A percentile compares a stretch with the other conserved stretches of the same genome.
phyloP scores from a whole-genome alignment of 805 yeast species.

The Zygosaccharomyces kombuchaensis region DNA sequence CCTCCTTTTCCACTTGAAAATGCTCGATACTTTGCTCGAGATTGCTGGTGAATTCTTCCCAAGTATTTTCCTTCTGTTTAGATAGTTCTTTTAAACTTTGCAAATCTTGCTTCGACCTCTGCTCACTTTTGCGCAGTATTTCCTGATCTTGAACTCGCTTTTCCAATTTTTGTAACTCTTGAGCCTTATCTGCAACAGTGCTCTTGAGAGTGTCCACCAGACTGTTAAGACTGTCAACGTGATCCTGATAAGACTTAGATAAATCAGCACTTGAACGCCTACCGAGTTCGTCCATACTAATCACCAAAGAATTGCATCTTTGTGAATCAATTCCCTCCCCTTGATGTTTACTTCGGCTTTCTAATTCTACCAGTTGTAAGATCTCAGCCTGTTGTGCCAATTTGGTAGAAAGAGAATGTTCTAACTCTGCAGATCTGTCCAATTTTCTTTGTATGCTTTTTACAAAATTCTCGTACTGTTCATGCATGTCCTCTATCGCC shows the following conservation, averaged over 20 bases:
- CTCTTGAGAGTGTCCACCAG: slow-evolving; percentile 15
- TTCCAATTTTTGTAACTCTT: slow-evolving; percentile 10
- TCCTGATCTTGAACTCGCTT: slow-evolving; percentile 9
- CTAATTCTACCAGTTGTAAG: slow-evolving; percentile 7
- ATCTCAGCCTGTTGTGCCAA: slow-evolving; percentile 22
- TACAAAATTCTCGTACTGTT: slow-evolving; percentile 30
- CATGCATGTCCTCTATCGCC: slow-evolving; percentile 29
- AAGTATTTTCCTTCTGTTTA: slow-evolving; percentile 22
- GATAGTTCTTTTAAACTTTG: slow-evolving; percentile 16
- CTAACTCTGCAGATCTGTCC: slow-evolving; percentile 18
- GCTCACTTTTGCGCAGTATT: slow-evolving; percentile 8
- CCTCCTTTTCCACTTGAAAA: slow-evolving; percentile 12
- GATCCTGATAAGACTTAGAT: slow-evolving; percentile 17
- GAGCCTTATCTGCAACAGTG: slow-evolving; percentile 15
- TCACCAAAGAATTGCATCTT: background rate
- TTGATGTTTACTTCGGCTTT: background rate
- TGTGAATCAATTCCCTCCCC: background rate
- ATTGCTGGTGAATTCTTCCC: slow-evolving; percentile 23
- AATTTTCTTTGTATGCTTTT: slow-evolving; percentile 24
- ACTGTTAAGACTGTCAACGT: slow-evolving; percentile 17
- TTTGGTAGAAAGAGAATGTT: slow-evolving; percentile 18
- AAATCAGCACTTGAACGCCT: slow-evolving; percentile 13
- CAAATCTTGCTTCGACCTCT: slow-evolving; percentile 13
- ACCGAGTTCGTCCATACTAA: slow-evolving; percentile 10
- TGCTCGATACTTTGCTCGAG: slow-evolving; percentile 16